Evolutionary conservation across 202 grass and related monocot genomes (phyloP).

Genomic region (Hordeum pubiflorum): DNA sequence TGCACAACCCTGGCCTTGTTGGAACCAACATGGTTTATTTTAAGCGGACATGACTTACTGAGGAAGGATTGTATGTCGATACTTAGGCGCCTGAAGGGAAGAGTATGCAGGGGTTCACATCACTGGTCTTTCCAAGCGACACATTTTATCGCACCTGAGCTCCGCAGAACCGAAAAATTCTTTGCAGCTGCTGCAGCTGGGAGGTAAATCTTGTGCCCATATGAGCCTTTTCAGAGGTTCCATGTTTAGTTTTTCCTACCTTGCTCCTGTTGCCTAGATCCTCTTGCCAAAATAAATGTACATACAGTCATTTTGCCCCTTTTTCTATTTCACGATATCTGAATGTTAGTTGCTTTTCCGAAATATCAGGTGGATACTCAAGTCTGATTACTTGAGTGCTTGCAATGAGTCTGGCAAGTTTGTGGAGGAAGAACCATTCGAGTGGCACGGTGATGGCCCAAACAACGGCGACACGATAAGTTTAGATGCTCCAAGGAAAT

Average conservation of each 20-base stretch:
- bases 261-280: not conserved
- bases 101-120: constrained; percentile 84
- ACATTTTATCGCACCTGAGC: constrained; percentile 66
- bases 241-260: not conserved
- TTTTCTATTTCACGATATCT: not conserved
- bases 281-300: not conserved
- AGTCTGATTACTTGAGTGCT: constrained; percentile 76
- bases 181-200: constrained; percentile 85
- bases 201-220: constrained; percentile 40
- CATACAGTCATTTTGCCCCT: not conserved
- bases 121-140: constrained; percentile 93
- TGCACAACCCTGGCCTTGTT: constrained; percentile 12
- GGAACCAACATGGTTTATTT: constrained; percentile 65
- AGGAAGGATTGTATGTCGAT: constrained; percentile 70
- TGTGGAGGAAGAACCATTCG: constrained; percentile 74
- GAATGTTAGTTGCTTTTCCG: not conserved
- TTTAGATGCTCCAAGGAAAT: constrained; percentile 76
- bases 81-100: constrained; percentile 57
- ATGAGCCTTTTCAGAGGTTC: not conserved
- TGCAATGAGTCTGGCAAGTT: constrained; percentile 75
- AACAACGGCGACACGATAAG: constrained; percentile 63
- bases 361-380: constrained; percentile 81
- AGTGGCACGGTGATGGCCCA: constrained; percentile 53
- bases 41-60: constrained; percentile 67
- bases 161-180: constrained; percentile 93